Evolutionary conservation across 1,139 yeast species (phyloP).

Genomic region (Taiozyma sp.): DNA sequence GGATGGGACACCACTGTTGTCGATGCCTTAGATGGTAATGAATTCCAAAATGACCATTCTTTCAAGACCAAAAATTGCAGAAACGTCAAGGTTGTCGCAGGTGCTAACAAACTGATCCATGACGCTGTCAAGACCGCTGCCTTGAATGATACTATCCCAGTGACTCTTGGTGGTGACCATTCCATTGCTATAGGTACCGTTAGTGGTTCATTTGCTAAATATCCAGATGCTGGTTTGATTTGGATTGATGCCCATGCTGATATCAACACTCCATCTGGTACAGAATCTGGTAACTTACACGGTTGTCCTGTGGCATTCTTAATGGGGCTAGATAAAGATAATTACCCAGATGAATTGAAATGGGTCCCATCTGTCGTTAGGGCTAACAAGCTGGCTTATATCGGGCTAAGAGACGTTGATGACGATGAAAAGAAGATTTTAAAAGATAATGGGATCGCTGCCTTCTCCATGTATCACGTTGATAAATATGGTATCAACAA

Average conservation of each 20-base stretch:
- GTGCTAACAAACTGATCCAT: slow-evolving; percentile 60
- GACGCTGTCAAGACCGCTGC: slow-evolving; percentile 51
- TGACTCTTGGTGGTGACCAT: slow-evolving; percentile 95
- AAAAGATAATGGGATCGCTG: slow-evolving; percentile 66
- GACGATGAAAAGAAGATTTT: slow-evolving; percentile 74
- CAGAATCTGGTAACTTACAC: slow-evolving; percentile 88
- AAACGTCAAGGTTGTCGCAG: slow-evolving; percentile 73
- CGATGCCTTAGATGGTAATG: slow-evolving; percentile 50
- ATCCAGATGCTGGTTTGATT: slow-evolving; percentile 84
- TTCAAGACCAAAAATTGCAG: slow-evolving; percentile 56
- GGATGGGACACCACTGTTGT: slow-evolving; percentile 66
- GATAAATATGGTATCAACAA: slow-evolving; percentile 91
- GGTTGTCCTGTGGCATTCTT: slow-evolving; percentile 95
- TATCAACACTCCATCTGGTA: slow-evolving; percentile 82
- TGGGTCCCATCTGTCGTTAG: slow-evolving; percentile 80
- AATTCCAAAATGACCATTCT: slow-evolving; percentile 39
- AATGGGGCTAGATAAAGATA: slow-evolving; percentile 56
- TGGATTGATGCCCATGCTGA: slow-evolving; percentile 99
- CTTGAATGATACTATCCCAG: slow-evolving; percentile 51
- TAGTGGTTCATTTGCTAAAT: slow-evolving; percentile 68
- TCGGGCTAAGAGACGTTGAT: slow-evolving; percentile 93
- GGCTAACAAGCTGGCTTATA: slow-evolving; percentile 76
- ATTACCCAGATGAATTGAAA: slow-evolving; percentile 60
- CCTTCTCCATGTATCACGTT: slow-evolving; percentile 93
- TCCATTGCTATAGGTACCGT: slow-evolving; percentile 94